A percentile compares a stretch with the other conserved stretches of the same genome.
These are phyloP conservation scores for Scopulariopsis brevicaulis DNA, from an alignment of 2,329 filamentous ascomycete genomes.

Conservation along the genomic window DNA sequence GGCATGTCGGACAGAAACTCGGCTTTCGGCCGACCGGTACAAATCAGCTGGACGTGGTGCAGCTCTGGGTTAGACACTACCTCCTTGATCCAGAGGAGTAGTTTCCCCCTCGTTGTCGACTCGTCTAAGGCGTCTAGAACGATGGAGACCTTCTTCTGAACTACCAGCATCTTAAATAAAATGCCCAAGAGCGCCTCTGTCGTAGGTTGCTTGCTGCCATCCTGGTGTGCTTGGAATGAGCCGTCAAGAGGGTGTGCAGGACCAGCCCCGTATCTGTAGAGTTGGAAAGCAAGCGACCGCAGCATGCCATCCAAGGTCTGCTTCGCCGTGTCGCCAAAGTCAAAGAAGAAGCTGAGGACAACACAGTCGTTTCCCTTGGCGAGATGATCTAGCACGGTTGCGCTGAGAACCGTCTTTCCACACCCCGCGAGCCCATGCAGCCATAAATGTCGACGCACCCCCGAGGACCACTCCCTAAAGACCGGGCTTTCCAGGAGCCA, in stretches of 20 bases:
- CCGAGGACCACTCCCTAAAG: slow-evolving; percentile 8
- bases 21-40: slow-evolving; percentile 10
- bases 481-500: slow-evolving; percentile 8
- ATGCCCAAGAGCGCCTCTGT: background rate
- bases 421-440: slow-evolving; percentile 9
- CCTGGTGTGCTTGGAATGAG: background rate
- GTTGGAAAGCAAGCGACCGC: slow-evolving; percentile 9
- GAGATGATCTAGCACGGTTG: slow-evolving; percentile 9
- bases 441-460: slow-evolving; percentile 10
- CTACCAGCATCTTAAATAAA: slow-evolving; percentile 11
- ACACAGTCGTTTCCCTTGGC: background rate
- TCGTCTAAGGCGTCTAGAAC: slow-evolving; percentile 14
- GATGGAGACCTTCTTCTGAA: slow-evolving; percentile 3
- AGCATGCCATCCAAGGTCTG: slow-evolving; percentile 8
- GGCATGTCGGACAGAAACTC: slow-evolving; percentile 8
- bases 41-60: slow-evolving; percentile 6
- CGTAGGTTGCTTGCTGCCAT: background rate
- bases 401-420: slow-evolving; percentile 11
- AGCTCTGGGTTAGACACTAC: slow-evolving; percentile 4
- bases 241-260: background rate
- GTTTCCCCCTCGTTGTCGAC: slow-evolving; percentile 8
- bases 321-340: slow-evolving; percentile 11
- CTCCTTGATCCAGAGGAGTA: slow-evolving; percentile 10
- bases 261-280: slow-evolving; percentile 8
- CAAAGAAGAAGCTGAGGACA: slow-evolving; percentile 10